A percentile compares a stretch with the other conserved stretches of the same genome.
phyloP scores from a whole-genome alignment of 352 stramenopile species.

The Blastocystis sp. region DNA sequence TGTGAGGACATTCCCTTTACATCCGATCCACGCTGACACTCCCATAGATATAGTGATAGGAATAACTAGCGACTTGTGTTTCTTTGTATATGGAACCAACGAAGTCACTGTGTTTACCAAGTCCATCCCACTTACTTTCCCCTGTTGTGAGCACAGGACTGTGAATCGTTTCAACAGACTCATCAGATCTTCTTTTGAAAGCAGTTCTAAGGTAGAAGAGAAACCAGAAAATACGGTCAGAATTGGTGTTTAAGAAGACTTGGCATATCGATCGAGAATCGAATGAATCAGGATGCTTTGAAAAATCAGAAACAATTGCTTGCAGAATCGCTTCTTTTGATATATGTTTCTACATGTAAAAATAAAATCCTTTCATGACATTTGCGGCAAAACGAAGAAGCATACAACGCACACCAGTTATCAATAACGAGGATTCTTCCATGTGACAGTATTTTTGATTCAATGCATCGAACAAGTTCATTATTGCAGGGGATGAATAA shows the following conservation, averaged over 20 bases:
- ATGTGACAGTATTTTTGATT: background rate
- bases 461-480: background rate
- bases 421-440: background rate
- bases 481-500: background rate
- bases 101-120: background rate
- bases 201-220: background rate
- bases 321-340: background rate
- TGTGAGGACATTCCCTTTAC: background rate
- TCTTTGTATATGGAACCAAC: background rate
- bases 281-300: background rate
- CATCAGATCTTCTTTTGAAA: background rate
- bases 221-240: background rate
- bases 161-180: background rate
- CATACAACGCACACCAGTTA: background rate
- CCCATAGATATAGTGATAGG: conserved; percentile 34
- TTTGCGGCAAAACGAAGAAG: background rate
- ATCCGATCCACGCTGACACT: background rate
- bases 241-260: background rate
- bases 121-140: background rate
- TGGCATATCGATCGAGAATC: conserved; percentile 2
- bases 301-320: background rate
- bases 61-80: background rate
- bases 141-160: background rate
- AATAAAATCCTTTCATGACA: background rate
- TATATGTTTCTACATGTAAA: background rate